A percentile compares a stretch with the other conserved stretches of the same genome.
Evolutionary conservation across 148 eudicot genomes (phyloP).

Genomic region (Camellia sinensis): DNA sequence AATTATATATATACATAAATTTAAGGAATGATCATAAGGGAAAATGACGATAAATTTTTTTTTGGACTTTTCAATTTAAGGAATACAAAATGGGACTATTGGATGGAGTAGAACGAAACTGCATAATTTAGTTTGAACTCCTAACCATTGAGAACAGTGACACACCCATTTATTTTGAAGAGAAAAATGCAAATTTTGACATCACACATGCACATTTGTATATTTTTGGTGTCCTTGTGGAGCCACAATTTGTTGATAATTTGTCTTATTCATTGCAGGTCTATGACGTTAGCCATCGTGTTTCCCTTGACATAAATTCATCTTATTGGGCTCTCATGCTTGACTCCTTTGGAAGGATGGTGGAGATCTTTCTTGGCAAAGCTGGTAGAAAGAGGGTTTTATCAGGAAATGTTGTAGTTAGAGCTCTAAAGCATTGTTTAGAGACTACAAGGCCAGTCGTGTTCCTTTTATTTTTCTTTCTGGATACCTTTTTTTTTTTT

Average conservation of each 20-base stretch:
- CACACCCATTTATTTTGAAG: not conserved
- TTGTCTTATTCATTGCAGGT: conserved; percentile 46
- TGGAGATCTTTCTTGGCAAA: conserved; percentile 39
- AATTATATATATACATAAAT: not conserved
- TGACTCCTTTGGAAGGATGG: conserved; percentile 46
- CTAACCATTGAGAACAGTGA: not conserved
- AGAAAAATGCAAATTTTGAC: not conserved
- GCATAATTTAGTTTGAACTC: not conserved
- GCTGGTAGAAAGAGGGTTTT: conserved; percentile 23
- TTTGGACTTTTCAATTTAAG: too few species aligned
- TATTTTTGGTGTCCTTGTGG: not conserved
- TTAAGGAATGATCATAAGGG: not conserved
- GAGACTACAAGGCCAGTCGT: conserved; percentile 57
- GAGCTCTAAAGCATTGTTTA: conserved; percentile 61
- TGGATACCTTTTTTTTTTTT: not conserved
- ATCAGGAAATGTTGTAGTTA: conserved; percentile 39
- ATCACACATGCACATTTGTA: not conserved
- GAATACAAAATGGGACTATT: not conserved
- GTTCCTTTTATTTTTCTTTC: conserved; percentile 1
- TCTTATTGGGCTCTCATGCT: conserved; percentile 65
- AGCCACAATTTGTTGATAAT: not conserved
- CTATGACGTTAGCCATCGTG: conserved; percentile 36
- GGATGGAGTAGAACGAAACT: not conserved
- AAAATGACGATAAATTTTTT: not conserved
- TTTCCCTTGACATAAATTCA: conserved; percentile 51